Base-by-base conservation (phyloP, 495 filamentous ascomycete genomes). In the Penicillium maclennaniae region DNA sequence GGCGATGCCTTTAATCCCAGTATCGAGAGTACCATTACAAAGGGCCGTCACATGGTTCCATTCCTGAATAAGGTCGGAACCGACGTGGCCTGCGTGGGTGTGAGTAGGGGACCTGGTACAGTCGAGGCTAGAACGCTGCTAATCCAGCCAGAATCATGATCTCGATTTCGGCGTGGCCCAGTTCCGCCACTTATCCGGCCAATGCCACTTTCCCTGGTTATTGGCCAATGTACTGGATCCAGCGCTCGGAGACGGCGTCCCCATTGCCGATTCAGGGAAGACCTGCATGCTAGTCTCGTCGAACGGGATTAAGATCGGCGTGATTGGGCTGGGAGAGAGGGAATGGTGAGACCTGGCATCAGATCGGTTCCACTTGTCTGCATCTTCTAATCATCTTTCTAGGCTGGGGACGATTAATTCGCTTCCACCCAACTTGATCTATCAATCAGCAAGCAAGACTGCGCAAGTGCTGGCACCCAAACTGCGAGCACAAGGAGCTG, bases 1-100 rank as follows among this genome's bases (percentile, higher is more conserved):
- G 91, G 91, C 34, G 91, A 96, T 79, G 89, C 85, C 4, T 96
- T 91, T 71, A 95, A 96, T 65, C 91, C 91, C 0, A 89, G 86
- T 54, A 69, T 95, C 44, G 91, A 96, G 68, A 89, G 84, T 55
- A 86, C 86, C 7, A 81, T 95, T 4, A 96, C 91, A 1, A 95
- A 95, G 71, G 91, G 89, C 69, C 69, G 78, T 51, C 91, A 96
- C 68, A 96, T 96, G 91, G 82, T 95, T 8, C 86, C 90, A 6
- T 74, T 92, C n/a, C 65, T 96, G 25, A 95, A 96, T 65, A 74
- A 73, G n/a, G 80, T 87, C 45, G 79, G 83, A 8, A 91, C 87
- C 7, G 79, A 86, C 63, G 86, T 85, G 19, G 88, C 89, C 5
- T 87, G 88, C 71, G 78, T 91, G 48, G 91, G 91, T 46, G 87